Evolutionary conservation across 805 yeast species (phyloP).

Genomic region (Monosporozyma unispora): DNA sequence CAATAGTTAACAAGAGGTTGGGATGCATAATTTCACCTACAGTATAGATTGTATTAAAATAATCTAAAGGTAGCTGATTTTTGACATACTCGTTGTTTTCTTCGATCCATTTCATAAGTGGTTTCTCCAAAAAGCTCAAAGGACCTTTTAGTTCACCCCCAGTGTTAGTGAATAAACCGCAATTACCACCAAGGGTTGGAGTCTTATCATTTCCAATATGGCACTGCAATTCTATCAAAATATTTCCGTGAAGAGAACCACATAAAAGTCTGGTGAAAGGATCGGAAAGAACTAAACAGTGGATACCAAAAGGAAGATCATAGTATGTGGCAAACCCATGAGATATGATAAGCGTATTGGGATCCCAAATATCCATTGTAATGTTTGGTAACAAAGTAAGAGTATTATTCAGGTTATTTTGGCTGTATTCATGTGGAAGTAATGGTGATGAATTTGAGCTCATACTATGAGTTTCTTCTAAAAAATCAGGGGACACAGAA

Average conservation of each 20-base stretch:
- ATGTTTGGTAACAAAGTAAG: not conserved
- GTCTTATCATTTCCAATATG: constrained; percentile 1
- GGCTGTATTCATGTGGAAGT: not conserved
- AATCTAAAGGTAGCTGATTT: constrained; percentile 10
- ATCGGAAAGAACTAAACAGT: constrained; percentile 11
- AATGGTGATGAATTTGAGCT: not conserved
- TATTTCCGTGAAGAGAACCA: constrained; percentile 12
- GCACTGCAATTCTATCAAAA: constrained; percentile 9
- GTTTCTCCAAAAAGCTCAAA: constrained; percentile 12
- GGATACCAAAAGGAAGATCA: constrained; percentile 14
- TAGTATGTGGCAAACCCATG: constrained; percentile 11
- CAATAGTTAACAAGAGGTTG: constrained; percentile 3
- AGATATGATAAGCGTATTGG: constrained; percentile 10
- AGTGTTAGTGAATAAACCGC: not conserved
- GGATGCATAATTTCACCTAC: constrained; percentile 12
- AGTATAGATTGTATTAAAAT: constrained; percentile 9
- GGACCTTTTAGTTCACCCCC: constrained; percentile 4
- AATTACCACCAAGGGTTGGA: not conserved
- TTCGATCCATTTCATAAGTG: constrained; percentile 12
- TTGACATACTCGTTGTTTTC: constrained; percentile 3
- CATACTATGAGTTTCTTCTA: too few relatives aligned
- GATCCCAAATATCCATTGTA: constrained; percentile 10
- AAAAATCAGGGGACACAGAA: not conserved
- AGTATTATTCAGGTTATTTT: not conserved
- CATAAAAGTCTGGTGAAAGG: constrained; percentile 10